Base-by-base conservation (phyloP, 352 stramenopile genomes). In the Phytopythium delawarense region DNA sequence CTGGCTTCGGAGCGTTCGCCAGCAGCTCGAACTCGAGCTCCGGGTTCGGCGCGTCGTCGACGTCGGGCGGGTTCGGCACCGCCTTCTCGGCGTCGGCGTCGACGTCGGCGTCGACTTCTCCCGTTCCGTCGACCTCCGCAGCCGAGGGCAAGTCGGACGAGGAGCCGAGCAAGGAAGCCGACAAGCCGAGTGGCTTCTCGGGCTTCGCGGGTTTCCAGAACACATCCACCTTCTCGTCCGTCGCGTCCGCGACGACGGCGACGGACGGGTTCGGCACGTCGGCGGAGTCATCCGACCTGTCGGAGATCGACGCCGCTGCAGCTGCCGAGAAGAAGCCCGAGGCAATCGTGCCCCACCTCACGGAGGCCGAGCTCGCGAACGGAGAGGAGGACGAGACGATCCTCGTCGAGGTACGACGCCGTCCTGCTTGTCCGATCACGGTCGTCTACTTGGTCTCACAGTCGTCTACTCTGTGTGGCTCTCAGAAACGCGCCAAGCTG, bases 401-500 rank as follows among this genome's bases (percentile, higher is more conserved):
- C 57, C 62, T 93, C 39, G 65, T 90, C 25, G 81, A 91, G 80
- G 81, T 92, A 67, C 18, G 66, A 20, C n/a, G 39, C 15, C 21
- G 15, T 57, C 37, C 15, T 52, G 4, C 4, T 62, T 4, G 0
- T 20, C 60, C 21, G 40, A 3, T 11, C 56, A 2, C 7, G 40
- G 15, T 28, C 48, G 16, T 23, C 11, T 5, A 15, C 20, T 62
- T 56, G 16, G 9, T 57, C 32, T 45, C 25, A 18, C 59, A 28
- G 25, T 28, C 4, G 25, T 20, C 48, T 67, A 45, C n/a, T 18
- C 23, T 56, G 58, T 23, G n/a, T 18, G 23, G 7, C 62, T 44
- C 28, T 28, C 25, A 92, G 80, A 87, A 89, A 87, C 84, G 84
- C 16, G 70, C 77, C 44, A 93, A 93, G 71, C 70, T 93, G 30